Percentiles rank a stretch among this genome's conserved stretches.
Evolutionary conservation across 1,284 basidiomycete genomes (phyloP).

Genomic region (Ceratobasidium theobromae): DNA sequence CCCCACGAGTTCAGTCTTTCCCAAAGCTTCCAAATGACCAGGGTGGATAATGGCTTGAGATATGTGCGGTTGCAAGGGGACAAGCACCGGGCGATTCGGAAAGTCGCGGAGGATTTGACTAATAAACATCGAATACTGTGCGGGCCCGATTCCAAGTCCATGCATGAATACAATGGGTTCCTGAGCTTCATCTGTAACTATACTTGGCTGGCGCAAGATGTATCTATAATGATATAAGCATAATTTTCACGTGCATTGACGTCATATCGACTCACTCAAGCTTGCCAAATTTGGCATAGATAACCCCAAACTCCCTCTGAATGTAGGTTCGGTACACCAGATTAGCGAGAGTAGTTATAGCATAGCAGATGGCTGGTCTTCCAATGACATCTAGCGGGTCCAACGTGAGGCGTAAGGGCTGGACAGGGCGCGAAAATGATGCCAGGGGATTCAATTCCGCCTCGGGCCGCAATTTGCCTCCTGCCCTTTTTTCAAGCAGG

Average conservation of each 20-base stretch:
- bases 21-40: slow-evolving; percentile 69
- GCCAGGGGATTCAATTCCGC: slow-evolving; percentile 39
- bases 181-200: slow-evolving; percentile 39
- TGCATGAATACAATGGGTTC: slow-evolving; percentile 82
- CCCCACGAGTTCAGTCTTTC: slow-evolving; percentile 58
- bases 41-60: slow-evolving; percentile 81
- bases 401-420: slow-evolving; percentile 72
- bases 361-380: slow-evolving; percentile 75
- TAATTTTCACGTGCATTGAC: not conserved
- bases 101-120: slow-evolving; percentile 54
- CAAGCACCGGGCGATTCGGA: slow-evolving; percentile 70
- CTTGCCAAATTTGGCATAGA: slow-evolving; percentile 54
- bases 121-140: slow-evolving; percentile 62
- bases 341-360: slow-evolving; percentile 60
- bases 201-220: slow-evolving; percentile 64
- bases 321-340: slow-evolving; percentile 51
- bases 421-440: slow-evolving; percentile 50
- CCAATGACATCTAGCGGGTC: slow-evolving; percentile 71
- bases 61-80: slow-evolving; percentile 81
- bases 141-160: slow-evolving; percentile 79
- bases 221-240: slow-evolving; percentile 56
- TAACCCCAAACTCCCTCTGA: slow-evolving; percentile 51
- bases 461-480: slow-evolving; percentile 60
- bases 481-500: slow-evolving; percentile 72
- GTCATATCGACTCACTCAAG: slow-evolving; percentile 58